Percentiles rank a stretch among this genome's conserved stretches.
phyloP scores from a whole-genome alignment of 208 protist genomes.

The Acanthamoeba healyi region DNA sequence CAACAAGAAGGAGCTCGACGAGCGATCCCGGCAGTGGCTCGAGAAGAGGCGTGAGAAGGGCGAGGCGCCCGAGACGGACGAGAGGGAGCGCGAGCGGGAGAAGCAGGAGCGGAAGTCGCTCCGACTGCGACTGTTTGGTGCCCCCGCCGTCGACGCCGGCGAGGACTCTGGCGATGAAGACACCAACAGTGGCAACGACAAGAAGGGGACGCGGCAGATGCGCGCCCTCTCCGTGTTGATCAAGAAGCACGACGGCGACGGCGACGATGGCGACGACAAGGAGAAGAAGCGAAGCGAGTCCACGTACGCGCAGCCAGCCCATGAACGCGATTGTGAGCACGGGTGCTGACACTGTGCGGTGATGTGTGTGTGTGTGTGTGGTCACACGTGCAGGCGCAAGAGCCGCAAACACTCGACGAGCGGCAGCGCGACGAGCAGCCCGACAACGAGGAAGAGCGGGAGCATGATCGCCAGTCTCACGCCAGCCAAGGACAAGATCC shows the following conservation, averaged over 20 bases:
- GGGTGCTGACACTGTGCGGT: too few species aligned
- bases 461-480: not conserved
- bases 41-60: constrained; percentile 19
- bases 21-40: not conserved
- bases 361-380: too few species aligned
- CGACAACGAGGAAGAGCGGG: not conserved
- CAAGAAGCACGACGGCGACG: not conserved
- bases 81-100: constrained; percentile 24
- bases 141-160: not conserved
- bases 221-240: constrained; percentile 7
- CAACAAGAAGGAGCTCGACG: constrained; percentile 6
- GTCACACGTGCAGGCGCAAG: not conserved
- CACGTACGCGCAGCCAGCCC: not conserved
- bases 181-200: not conserved
- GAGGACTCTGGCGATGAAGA: not conserved
- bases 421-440: not conserved
- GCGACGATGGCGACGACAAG: not conserved
- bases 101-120: not conserved
- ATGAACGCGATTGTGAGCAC: not conserved
- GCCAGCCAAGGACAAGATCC: not conserved
- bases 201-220: constrained; percentile 4
- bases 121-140: not conserved
- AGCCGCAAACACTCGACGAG: not conserved
- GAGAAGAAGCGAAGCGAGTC: not conserved
- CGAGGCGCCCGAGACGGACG: not conserved